These are phyloP conservation scores for Lentinus polychrous DNA, from an alignment of 1,284 basidiomycete species.

Conservation along the genomic window DNA sequence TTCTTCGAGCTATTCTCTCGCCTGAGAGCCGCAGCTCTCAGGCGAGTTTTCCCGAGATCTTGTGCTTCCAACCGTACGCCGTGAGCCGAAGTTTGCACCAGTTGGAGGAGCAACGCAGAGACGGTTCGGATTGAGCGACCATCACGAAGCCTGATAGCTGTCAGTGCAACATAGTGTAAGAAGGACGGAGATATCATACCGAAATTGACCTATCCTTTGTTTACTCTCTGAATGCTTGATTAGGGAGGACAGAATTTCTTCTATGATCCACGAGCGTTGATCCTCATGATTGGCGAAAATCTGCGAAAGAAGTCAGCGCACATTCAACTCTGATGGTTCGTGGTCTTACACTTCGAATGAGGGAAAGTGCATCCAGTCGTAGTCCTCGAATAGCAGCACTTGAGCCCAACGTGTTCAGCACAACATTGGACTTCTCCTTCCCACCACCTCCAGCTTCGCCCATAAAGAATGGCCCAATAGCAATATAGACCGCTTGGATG, in stretches of 20 bases:
- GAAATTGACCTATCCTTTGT: conserved; percentile 80
- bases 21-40: conserved; percentile 52
- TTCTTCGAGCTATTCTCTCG: conserved; percentile 52
- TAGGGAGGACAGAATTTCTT: conserved; percentile 86
- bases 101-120: conserved; percentile 86
- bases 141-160: conserved; percentile 56
- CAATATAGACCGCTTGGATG: conserved; percentile 86
- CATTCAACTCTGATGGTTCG: conserved; percentile 5
- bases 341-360: conserved; percentile 75
- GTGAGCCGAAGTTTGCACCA: conserved; percentile 91
- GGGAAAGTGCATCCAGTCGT: conserved; percentile 72
- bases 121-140: conserved; percentile 87
- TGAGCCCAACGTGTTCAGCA: conserved; percentile 57
- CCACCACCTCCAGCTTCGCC: conserved; percentile 53
- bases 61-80: conserved; percentile 63
- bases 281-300: conserved; percentile 87
- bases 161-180: neutral
- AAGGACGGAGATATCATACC: conserved; percentile 39
- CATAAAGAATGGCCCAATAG: conserved; percentile 90
- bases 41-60: conserved; percentile 53
- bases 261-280: conserved; percentile 93
- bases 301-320: conserved; percentile 28
- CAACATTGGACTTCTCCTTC: conserved; percentile 49
- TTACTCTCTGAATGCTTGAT: conserved; percentile 88
- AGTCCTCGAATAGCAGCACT: conserved; percentile 72